phyloP scores from a whole-genome alignment of 2,329 filamentous ascomycete genomes.

The Leptodontidium sp. region DNA sequence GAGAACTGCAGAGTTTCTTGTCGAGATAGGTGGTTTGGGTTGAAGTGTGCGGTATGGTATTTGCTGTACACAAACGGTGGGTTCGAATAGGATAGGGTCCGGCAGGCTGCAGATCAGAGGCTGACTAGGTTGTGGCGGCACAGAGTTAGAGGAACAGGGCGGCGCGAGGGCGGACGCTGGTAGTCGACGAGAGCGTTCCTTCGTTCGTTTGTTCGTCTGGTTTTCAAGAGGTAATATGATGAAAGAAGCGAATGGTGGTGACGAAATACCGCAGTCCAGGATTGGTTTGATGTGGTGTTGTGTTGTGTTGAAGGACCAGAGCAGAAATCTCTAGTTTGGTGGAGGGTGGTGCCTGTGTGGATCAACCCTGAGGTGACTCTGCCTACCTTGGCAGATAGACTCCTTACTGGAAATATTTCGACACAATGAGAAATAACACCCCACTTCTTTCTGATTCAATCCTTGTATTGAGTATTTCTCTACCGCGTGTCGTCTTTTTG shows the following conservation, averaged over 20 bases:
- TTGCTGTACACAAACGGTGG: neutral
- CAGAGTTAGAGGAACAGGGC: neutral
- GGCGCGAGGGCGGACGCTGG: neutral
- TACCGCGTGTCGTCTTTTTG: no score
- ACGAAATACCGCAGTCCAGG: no score
- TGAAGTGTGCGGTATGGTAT: neutral
- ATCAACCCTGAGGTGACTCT: no score
- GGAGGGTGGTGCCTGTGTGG: no score
- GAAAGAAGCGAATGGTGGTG: neutral
- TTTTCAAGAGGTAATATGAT: neutral
- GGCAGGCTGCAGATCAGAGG: constrained; percentile 18
- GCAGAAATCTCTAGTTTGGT: no score
- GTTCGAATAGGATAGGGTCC: neutral
- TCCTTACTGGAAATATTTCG: no score
- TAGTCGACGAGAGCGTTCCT: neutral
- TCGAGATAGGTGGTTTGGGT: neutral
- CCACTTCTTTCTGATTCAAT: no score
- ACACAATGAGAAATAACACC: no score
- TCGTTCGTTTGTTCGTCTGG: neutral
- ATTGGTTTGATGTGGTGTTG: neutral
- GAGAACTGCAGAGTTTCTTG: neutral
- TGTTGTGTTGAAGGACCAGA: no score
- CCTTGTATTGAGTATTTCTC: no score
- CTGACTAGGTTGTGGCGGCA: neutral
- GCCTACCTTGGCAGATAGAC: no score